Evolutionary conservation across 225 moss, liverwort and hornwort species (phyloP), one percentile per base, ranked within the genome.

Genomic region (Ulota crispa): DNA sequence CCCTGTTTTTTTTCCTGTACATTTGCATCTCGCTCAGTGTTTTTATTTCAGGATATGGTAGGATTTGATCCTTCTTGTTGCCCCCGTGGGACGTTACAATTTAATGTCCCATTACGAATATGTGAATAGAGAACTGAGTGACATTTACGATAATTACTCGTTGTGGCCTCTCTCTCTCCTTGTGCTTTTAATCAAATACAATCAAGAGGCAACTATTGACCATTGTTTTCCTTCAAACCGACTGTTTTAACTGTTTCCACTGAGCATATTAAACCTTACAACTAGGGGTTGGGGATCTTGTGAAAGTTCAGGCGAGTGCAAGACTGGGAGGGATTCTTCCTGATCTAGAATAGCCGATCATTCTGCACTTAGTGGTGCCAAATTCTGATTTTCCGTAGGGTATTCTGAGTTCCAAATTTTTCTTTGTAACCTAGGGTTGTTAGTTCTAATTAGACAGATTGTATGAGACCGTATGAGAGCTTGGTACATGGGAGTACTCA

Each of bases 51-150:
- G 50, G 47, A 61, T 72, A 13, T 62, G 42, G 64, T 85, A 81
- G 87, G 83, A 64, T 78, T 80, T 78, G 75, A 82, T 63, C 57
- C 77, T 78, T 79, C 65, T 83, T 36, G 75, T 39, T 32, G 75
- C 70, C 57, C 56, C 69, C 24, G 81, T 74, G 68, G 65, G 64
- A 70, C 69, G 82, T 87, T 77, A 78, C 39, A 70, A 81, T 81
- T 68, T 37, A 61, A 82, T 60, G 82, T 75, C 71, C 72, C 80
- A 75, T 85, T 75, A 81, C 87, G 90, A 88, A 90, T 90, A 71
- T 90, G 90, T 90, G 90, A 90, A 90, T 88, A 90, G 88, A 84
- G 84, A 90, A 86, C 55, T 84, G 90, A 90, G 90, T 84, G 82
- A 70, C 86, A 75, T 84, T 79, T 70, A 47, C 69, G 50, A n/a